Evolutionary conservation across 2,329 filamentous ascomycete species (phyloP), one percentile per base, ranked within the genome.

Genomic region (Sporothrix inflata): DNA sequence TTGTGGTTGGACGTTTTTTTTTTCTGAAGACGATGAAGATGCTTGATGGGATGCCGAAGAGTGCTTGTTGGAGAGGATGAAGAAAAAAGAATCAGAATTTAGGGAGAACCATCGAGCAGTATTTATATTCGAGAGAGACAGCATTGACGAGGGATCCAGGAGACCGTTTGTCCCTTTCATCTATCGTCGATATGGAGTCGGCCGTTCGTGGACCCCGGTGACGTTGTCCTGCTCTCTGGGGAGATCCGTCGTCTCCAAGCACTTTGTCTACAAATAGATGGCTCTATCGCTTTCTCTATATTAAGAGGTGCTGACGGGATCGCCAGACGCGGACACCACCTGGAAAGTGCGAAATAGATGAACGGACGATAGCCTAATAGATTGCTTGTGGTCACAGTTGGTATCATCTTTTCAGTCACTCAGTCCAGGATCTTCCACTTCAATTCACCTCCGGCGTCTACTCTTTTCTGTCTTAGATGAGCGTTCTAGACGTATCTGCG

Each of bases 291-390:
- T 19, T 21, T 30, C 7, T n/a, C 27, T 4, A 38, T 60, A 38
- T 60, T 53, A 27, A 24, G 21, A 11, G 27, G 6, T 38, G 27
- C 55, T 38, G 27, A 60, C 27, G 55, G 55, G 55, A 60, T n/a
- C 30, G 27, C 27, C 55, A 60, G 16, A 38, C 30, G n/a, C 55
- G 55, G 55, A 60, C 30, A 60, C 19, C 16, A 16, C 55, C 30
- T 34, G 30, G 27, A 38, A n/a, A 38, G 55, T 60, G 55, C 30
- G n/a, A 60, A 60, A n/a, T 60, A 60, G 30, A 60, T 60, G 55
- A 53, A 53, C 4, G 1, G 1, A 27, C n/a, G 9, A 27, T 11
- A 38, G 55, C 24, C 5, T 3, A 60, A 38, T 60, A 38, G 16
- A 60, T 38, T 60, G 55, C 21, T 34, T 34, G 30, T 3, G 30